A percentile compares a stretch with the other conserved stretches of the same genome.
phyloP scores from a whole-genome alignment of 148 eudicot genomes.

The Selenicereus undatus region DNA sequence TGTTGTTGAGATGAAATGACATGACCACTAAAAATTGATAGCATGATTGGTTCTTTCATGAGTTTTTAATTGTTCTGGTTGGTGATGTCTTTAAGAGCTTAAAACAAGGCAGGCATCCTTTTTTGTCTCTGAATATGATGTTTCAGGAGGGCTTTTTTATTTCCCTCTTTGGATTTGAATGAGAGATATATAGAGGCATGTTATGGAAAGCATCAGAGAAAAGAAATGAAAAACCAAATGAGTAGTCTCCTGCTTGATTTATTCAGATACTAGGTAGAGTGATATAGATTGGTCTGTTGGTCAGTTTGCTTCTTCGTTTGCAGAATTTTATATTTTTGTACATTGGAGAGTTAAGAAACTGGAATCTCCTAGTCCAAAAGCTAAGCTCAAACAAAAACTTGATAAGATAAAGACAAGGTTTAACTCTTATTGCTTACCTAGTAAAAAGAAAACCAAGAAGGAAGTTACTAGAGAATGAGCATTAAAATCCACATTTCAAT shows the following conservation, averaged over 20 bases:
- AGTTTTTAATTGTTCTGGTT: constrained; percentile 9
- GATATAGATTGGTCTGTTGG: background rate
- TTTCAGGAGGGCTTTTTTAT: no score
- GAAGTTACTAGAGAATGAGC: no score
- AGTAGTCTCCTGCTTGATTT: constrained; percentile 9
- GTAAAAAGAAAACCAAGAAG: no score
- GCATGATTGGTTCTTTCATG: constrained; percentile 14
- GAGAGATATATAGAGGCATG: no score
- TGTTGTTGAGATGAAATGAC: constrained; percentile 21
- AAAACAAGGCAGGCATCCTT: constrained; percentile 31
- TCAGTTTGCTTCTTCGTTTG: background rate
- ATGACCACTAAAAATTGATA: constrained; percentile 26
- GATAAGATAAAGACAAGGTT: no score
- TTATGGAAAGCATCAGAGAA: no score
- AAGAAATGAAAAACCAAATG: background rate
- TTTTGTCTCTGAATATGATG: constrained; percentile 16
- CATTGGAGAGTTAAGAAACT: no score
- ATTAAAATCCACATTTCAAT: no score
- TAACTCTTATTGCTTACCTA: no score
- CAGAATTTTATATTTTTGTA: background rate
- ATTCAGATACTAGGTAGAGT: background rate
- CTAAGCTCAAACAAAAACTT: no score
- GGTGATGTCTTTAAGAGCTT: constrained; percentile 17
- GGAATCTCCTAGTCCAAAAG: no score
- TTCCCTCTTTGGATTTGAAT: no score